Evolutionary conservation across 225 moss, liverwort and hornwort genomes (phyloP), one percentile per base, ranked within the genome.

Genomic region (Ulota crispa): DNA sequence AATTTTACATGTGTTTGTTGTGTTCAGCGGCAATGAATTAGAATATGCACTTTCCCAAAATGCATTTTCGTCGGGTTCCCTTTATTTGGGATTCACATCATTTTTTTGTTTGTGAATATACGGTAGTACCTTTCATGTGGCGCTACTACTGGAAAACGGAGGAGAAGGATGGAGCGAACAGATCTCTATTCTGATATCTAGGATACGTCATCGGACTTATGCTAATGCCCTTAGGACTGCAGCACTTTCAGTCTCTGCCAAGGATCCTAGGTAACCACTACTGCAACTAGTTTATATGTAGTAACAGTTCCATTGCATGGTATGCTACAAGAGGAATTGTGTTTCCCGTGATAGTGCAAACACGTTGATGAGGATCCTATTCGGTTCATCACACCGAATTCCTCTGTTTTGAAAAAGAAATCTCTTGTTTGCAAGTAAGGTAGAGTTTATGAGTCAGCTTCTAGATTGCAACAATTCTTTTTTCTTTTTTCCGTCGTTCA

Each of bases 131-230:
- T 61, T 83, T 20, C 83, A 61, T 65, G 80, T 77, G 24, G 41
- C 83, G 42, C 70, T 77, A 45, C 68, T 81, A 34, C 59, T 77
- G 30, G 54, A 62, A 23, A 54, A 60, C 36, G 83, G 80, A 62
- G 79, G 79, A 64, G 61, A 81, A 77, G 80, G 60, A 81, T 87
- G 87, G 87, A 72, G 83, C 77, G 83, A 81, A 77, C 87, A 80
- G 77, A 59, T 87, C 42, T 21, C 54, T 13, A 62, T 23, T 77
- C 60, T 87, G 72, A 60, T 87, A 65, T 26, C 65, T 60, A 77
- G 32, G 72, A 80, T 83, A 30, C 83, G 84, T 43, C 68, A 78
- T 73, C 86, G 82, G 27, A 79, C 82, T 54, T 75, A 61, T 70
- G 82, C 68, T 67, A 75, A 70, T 56, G 59, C 68, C 68, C 50